Conservation (phyloP, 306 rosid species). For the Rosa rugosa region DNA sequence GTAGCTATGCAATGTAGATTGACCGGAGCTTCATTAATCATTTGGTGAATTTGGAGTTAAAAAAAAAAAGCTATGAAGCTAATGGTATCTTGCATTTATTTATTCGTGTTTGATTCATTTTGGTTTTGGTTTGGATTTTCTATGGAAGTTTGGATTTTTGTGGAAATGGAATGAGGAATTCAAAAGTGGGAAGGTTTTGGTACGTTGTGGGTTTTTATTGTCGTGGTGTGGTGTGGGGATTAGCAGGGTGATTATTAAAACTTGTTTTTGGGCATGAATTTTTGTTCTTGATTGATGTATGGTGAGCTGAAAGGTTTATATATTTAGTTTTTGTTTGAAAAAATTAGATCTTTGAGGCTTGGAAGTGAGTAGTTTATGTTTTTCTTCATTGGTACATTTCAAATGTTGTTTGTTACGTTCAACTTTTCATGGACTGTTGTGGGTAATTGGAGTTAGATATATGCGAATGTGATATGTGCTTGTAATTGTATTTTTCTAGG, state of each 20-base stretch:
- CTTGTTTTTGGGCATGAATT: neutral
- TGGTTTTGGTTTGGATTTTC: neutral
- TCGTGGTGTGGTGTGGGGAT: neutral
- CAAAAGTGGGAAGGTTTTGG: neutral
- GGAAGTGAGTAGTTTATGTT: neutral
- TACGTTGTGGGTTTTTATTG: neutral
- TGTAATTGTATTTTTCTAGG: conserved; percentile 33
- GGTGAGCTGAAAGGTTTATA: neutral
- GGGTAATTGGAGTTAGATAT: neutral
- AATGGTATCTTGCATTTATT: too few species aligned
- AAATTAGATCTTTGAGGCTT: neutral
- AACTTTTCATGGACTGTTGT: neutral
- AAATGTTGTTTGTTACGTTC: neutral
- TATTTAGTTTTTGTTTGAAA: neutral
- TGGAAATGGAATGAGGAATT: neutral
- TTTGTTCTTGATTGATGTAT: neutral
- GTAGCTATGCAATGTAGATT: too few species aligned
- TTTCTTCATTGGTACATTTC: neutral
- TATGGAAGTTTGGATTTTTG: neutral
- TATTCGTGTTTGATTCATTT: neutral
- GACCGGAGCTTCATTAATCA: too few species aligned
- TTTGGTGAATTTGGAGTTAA: too few species aligned
- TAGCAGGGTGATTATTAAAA: neutral
- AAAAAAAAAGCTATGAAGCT: too few species aligned
- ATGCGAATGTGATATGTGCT: neutral